Percentiles rank a stretch among this genome's conserved stretches.
Conservation (phyloP, 495 filamentous ascomycete species). For the Tuber indicum region DNA sequence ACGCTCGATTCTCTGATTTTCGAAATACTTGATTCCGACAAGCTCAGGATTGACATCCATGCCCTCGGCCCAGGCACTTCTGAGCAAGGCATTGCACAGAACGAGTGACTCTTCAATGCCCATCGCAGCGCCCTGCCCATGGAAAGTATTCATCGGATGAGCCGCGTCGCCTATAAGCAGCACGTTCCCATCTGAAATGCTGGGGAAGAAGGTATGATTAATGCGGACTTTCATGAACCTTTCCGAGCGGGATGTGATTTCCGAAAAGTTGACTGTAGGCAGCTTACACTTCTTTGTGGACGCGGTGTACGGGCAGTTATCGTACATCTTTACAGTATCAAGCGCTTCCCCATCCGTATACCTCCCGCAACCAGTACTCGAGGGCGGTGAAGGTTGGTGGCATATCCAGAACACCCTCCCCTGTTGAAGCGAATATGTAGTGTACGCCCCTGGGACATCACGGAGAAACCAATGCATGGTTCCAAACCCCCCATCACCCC, state of each 20-base stretch:
- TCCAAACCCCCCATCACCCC: conserved; percentile 7
- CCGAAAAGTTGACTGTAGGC: conserved; percentile 4
- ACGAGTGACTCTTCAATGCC: conserved; percentile 29
- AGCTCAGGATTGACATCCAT: conserved; percentile 3
- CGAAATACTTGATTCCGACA: conserved; percentile 19
- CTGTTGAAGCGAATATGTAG: conserved; percentile 26
- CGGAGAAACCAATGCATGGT: conserved; percentile 25
- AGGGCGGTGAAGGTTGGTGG: conserved; percentile 16
- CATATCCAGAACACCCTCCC: conserved; percentile 32
- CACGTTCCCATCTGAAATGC: conserved; percentile 9
- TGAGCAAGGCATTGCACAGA: conserved; percentile 12
- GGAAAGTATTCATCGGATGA: conserved; percentile 32
- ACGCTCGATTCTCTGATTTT: conserved; percentile 1
- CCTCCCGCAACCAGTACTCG: neutral
- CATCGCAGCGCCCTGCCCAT: conserved; percentile 30
- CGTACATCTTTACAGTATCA: conserved; percentile 10
- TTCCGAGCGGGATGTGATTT: conserved; percentile 20
- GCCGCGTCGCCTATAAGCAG: conserved; percentile 31
- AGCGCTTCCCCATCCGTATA: conserved; percentile 18
- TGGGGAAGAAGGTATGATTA: conserved; percentile 18
- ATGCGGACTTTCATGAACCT: conserved; percentile 23
- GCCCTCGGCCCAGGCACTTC: conserved; percentile 13
- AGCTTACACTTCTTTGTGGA: neutral
- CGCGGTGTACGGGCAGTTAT: conserved; percentile 9
- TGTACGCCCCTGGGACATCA: conserved; percentile 23